Evolutionary conservation across 495 filamentous ascomycete species (phyloP).

Genomic region (Hypoxylon cercidicola): DNA sequence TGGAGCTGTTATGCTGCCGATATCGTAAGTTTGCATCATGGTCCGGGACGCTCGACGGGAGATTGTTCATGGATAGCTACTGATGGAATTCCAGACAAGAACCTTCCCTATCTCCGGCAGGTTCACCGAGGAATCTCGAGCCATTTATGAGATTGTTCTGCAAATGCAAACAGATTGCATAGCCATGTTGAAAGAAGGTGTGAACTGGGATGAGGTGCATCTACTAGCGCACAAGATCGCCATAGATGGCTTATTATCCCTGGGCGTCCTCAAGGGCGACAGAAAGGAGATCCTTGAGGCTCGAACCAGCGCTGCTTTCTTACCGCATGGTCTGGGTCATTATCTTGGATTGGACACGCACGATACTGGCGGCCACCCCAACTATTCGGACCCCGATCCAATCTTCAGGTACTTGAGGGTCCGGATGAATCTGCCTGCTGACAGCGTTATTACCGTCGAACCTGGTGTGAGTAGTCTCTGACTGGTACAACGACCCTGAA

Average conservation of each 20-base stretch:
- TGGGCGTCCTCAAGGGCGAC: slow-evolving; percentile 79
- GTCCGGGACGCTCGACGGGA: neutral
- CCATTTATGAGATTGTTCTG: slow-evolving; percentile 87
- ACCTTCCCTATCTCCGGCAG: slow-evolving; percentile 83
- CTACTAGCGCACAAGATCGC: slow-evolving; percentile 80
- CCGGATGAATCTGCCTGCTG: slow-evolving; percentile 76
- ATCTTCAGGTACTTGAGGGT: slow-evolving; percentile 90
- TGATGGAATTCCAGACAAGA: slow-evolving; percentile 65
- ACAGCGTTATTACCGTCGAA: slow-evolving; percentile 88
- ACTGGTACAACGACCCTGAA: neutral
- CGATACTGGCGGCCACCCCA: slow-evolving; percentile 86
- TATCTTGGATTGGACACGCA: slow-evolving; percentile 96
- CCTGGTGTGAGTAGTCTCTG: slow-evolving; percentile 72
- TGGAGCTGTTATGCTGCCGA: slow-evolving; percentile 84
- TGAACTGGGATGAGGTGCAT: slow-evolving; percentile 89
- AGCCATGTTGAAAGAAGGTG: slow-evolving; percentile 75
- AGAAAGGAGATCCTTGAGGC: slow-evolving; percentile 76
- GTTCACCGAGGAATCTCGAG: slow-evolving; percentile 75
- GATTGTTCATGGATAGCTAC: neutral
- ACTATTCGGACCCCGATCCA: slow-evolving; percentile 83
- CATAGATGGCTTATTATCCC: slow-evolving; percentile 77
- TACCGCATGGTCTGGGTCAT: slow-evolving; percentile 92
- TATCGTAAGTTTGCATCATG: slow-evolving; percentile 58
- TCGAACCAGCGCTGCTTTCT: slow-evolving; percentile 84
- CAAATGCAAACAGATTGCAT: slow-evolving; percentile 86